Evolutionary conservation across 805 yeast genomes (phyloP), one percentile per base, ranked within the genome.

Genomic region (Saturnispora saitoi): DNA sequence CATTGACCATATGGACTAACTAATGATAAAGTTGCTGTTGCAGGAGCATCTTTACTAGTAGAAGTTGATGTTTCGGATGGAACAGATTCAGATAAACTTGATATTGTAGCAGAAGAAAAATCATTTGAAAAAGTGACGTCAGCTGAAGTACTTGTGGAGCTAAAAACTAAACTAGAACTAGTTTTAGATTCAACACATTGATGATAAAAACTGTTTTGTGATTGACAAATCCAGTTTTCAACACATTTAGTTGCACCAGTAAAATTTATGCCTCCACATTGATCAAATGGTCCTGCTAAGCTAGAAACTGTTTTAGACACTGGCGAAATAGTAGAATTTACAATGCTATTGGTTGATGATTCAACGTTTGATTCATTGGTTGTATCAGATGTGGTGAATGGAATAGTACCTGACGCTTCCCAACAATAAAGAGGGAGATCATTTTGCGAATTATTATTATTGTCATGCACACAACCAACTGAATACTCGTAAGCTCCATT

Each of bases 401-500:
- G 11, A 11, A 22, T 20, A 34, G 15, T 14, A 10, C 9, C 28
- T 22, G 40, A 17, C 19, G 36, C 36, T 29, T 30, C 37, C 47
- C 63, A 62, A 51, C 59, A 61, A 43, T 51, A 58, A 4, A 53
- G 51, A 7, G 66, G 60, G 34, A 57, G 54, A 45, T 62, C 65
- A 10, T 58, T 53, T 48, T 60, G 59, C 3, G 66, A 58, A 40
- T 62, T 56, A 17, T 52, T 49, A 31, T 61, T 54, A 43, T 63
- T 61, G 46, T 62, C 66, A 37, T 50, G 43, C 32, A 41, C 50
- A 49, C 68, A 65, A 20, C 59, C 58, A 30, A 58, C 53, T 30
- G 51, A 37, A 50, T 64, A 62, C 40, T 62, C 66, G 36, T 58
- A 58, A 6, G 53, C 49, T 9, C 54, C 32, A 6, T 43, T 17